Percentiles rank a stretch among this genome's conserved stretches.
phyloP scores from a whole-genome alignment of 345 rosid genomes.

The Diplotaxis tenuifolia region DNA sequence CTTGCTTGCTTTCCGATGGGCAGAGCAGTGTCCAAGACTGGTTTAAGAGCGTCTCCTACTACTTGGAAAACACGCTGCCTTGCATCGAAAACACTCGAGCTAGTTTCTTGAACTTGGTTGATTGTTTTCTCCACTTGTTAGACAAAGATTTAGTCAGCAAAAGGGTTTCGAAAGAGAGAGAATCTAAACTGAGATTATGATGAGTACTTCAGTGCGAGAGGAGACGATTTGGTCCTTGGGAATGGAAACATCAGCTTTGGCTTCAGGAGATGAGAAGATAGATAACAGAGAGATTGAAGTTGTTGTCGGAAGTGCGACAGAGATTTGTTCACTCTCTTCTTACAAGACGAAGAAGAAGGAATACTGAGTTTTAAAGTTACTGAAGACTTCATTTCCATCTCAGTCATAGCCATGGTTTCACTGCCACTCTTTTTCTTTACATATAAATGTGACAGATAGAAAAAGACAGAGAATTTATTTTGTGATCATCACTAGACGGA shows the following conservation, averaged over 20 bases:
- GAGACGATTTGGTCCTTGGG: slow-evolving; percentile 88
- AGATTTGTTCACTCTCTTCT: slow-evolving; percentile 43
- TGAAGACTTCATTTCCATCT: slow-evolving; percentile 55
- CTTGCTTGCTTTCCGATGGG: slow-evolving; percentile 74
- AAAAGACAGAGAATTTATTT: slow-evolving; percentile 27
- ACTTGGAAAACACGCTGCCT: slow-evolving; percentile 58
- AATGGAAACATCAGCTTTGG: slow-evolving; percentile 59
- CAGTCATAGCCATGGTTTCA: slow-evolving; percentile 40
- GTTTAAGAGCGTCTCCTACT: slow-evolving; percentile 70
- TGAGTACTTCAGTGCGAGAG: slow-evolving; percentile 74
- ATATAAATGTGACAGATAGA: slow-evolving; percentile 16
- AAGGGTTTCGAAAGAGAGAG: background rate
- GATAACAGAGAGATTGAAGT: slow-evolving; percentile 61
- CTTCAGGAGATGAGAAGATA: slow-evolving; percentile 56
- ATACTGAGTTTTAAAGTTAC: slow-evolving; percentile 42
- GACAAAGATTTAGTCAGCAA: background rate
- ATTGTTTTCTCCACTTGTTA: slow-evolving; percentile 80
- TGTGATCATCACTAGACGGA: too few species aligned
- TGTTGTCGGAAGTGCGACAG: slow-evolving; percentile 59
- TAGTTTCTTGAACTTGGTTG: slow-evolving; percentile 66
- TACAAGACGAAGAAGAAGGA: slow-evolving; percentile 40
- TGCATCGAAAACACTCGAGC: slow-evolving; percentile 59
- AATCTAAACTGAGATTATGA: background rate
- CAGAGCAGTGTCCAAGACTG: slow-evolving; percentile 65
- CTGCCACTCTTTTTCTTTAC: slow-evolving; percentile 19